Base-by-base conservation (phyloP, 257 asterid species). In the Solanum habrochaites region DNA sequence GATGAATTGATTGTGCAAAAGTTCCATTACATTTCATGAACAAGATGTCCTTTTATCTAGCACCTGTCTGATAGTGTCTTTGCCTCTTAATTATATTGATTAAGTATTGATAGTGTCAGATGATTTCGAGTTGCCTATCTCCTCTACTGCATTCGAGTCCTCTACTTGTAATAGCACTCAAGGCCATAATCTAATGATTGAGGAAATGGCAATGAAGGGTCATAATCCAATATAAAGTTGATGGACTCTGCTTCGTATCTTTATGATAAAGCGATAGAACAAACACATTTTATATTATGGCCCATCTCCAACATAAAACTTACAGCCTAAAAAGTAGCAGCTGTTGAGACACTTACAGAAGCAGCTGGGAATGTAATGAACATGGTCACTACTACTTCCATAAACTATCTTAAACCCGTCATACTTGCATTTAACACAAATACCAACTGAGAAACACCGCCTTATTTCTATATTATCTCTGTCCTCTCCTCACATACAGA, bases 221-320 rank as follows among this genome's bases (percentile, higher is more conserved):
- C 71, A n/a, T 64, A 39, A 11, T 62, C 85, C 62, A 85, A 18
- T 78, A 47, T 16, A 73, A 45, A 78, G 49, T 23, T 66, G 78
- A 43, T 67, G 31, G 39, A 40, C 62, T 87, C 29, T 15, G 31
- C 37, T 27, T 42, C 2, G n/a, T 23, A 87, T 84, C 73, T 70
- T 66, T 64, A 74, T 39, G 82, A n/a, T 21, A 75, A n/a, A 75
- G n/a, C 42, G 13, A 75, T 21, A n/a, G 89, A 87, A 86, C 89
- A 89, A 21, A 88, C 87, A 52, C 20, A 66, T 83, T 71, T 87
- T 83, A 31, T 89, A 77, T 45, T 87, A 62, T 85, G 64, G 58
- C 15, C 77, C 35, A 60, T 73, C 82, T 21, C 82, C 32, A 21
- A 23, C 52, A 35, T 72, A 72, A 35, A 87, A 58, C 69, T 85